Evolutionary conservation across 352 stramenopile genomes (phyloP).

Genomic region (Phytophthora boehmeriae): DNA sequence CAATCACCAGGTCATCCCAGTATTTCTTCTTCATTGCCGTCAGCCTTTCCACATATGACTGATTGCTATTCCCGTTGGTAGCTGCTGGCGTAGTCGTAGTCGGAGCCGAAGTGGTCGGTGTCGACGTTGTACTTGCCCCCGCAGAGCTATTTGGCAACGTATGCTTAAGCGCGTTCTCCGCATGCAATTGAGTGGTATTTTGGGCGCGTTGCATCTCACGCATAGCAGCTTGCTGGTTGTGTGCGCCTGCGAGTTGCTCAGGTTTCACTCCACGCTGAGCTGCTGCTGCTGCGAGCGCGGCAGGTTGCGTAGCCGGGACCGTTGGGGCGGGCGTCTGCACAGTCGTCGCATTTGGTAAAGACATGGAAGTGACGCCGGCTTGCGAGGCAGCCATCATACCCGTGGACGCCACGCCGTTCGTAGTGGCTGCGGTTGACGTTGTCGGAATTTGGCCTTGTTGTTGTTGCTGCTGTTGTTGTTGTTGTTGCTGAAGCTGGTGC

Average conservation of each 20-base stretch:
- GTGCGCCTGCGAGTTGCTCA: conserved; percentile 57
- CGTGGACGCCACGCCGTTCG: conserved; percentile 24
- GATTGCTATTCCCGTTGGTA: conserved; percentile 27
- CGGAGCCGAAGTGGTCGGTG: conserved; percentile 21
- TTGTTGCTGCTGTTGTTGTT: conserved; percentile 65
- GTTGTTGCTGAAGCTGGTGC: conserved; percentile 63
- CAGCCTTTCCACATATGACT: conserved; percentile 72
- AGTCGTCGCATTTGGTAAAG: conserved; percentile 44
- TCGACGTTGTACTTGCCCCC: conserved; percentile 10
- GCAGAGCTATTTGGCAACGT: conserved; percentile 23
- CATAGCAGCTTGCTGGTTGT: conserved; percentile 69
- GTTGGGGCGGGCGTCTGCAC: conserved; percentile 47
- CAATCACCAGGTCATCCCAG: conserved; percentile 83
- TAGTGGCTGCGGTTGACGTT: conserved; percentile 26
- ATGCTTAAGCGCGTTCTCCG: conserved; percentile 44
- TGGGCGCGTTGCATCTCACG: conserved; percentile 68
- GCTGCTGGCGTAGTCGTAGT: conserved; percentile 9
- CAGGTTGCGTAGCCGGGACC: conserved; percentile 30
- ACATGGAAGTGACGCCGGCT: conserved; percentile 39
- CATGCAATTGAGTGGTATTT: conserved; percentile 56
- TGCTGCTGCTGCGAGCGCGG: conserved; percentile 24
- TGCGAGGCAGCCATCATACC: conserved; percentile 40
- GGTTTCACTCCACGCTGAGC: conserved; percentile 57
- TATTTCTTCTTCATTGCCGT: conserved; percentile 84
- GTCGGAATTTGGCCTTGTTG: conserved; percentile 41